Base-by-base conservation (phyloP, 2,329 filamentous ascomycete species). In the Penicillium decumbens region DNA sequence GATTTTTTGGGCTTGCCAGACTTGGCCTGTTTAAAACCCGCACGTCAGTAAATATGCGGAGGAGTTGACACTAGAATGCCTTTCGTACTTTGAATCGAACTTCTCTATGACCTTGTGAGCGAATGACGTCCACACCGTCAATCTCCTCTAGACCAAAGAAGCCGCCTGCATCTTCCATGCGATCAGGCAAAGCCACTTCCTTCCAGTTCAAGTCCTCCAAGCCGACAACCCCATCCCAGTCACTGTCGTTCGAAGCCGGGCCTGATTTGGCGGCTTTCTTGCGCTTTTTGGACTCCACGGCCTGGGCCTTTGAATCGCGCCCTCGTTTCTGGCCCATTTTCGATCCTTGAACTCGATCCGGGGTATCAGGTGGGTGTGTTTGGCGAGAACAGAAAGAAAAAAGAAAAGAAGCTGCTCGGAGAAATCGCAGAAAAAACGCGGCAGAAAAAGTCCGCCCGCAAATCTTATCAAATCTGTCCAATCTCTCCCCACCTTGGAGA, bases 121-220 rank as follows among this genome's bases (percentile, higher is more conserved):
- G 81, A 37, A 95, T 75, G n/a, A 98, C 78, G 27, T 95, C 88
- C 1, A 98, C 88, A 44, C 88, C 89, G 13, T 95, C 88, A 41
- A 97, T 85, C 63, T 97, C 91, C 63, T 98, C 90, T 1, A 98
- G 74, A 0, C 88, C 90, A 61, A 85, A 95, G 68, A 98, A 96
- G 0, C 93, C 93, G 56, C 95, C 90, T n/a, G 88, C 88, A 72
- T 96, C 89, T 40, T 92, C 84, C 60, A 91, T 77, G 65, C 87
- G 83, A 64, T 91, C 87, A 6, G 89, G 88, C 60, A 86, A 74
- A 30, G 74, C 66, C 3, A 93, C 82, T 18, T 82, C 76, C 53
- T 79, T 80, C 83, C 83, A 87, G 62, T 75, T 72, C 48, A 86
- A 71, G 33, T 79, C 73, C 51, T 83, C 76, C 29, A 80, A 53